A percentile compares a stretch with the other conserved stretches of the same genome.
phyloP scores from a whole-genome alignment of 2,329 filamentous ascomycete species.

The Saccharata proteae region DNA sequence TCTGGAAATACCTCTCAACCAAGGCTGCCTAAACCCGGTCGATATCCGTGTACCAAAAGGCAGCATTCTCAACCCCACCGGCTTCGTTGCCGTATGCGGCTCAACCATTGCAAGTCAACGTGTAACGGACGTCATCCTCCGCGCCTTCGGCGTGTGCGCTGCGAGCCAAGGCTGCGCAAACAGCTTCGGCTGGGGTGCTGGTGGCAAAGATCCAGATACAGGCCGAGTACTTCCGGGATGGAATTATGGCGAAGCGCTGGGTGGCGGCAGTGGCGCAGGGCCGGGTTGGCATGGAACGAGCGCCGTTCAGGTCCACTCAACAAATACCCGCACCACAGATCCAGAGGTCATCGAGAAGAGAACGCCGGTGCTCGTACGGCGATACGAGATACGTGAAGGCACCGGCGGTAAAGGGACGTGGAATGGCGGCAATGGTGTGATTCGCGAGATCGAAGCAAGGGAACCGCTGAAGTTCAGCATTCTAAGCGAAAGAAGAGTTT shows the following conservation, averaged over 20 bases:
- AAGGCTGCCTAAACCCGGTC: conserved; percentile 27
- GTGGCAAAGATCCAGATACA: conserved; percentile 12
- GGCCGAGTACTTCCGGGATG: conserved; percentile 16
- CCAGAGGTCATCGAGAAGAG: conserved; percentile 23
- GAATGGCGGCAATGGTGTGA: conserved; percentile 20
- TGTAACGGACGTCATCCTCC: conserved; percentile 14
- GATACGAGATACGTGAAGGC: conserved; percentile 19
- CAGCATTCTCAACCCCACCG: conserved; percentile 22
- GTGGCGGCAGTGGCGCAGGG: conserved; percentile 23
- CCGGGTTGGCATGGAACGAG: conserved; percentile 19
- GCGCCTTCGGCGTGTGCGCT: conserved; percentile 10
- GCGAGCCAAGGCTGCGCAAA: conserved; percentile 14
- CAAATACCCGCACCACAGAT: conserved; percentile 27
- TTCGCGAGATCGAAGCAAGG: conserved; percentile 20
- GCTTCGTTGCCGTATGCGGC: conserved; percentile 20
- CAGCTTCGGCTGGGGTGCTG: conserved; percentile 19
- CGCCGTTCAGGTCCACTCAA: conserved; percentile 25
- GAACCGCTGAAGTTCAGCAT: conserved; percentile 17
- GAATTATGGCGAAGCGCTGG: conserved; percentile 25
- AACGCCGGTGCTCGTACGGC: conserved; percentile 22
- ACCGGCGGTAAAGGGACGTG: conserved; percentile 18
- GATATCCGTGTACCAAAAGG: conserved; percentile 20
- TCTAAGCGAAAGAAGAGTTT: conserved; percentile 20
- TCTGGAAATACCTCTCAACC: conserved; percentile 27
- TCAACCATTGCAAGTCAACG: conserved; percentile 12